These are phyloP conservation scores for Pyrenophora tritici-repentis DNA, from an alignment of 2,329 filamentous ascomycete species.

Conservation along the genomic window DNA sequence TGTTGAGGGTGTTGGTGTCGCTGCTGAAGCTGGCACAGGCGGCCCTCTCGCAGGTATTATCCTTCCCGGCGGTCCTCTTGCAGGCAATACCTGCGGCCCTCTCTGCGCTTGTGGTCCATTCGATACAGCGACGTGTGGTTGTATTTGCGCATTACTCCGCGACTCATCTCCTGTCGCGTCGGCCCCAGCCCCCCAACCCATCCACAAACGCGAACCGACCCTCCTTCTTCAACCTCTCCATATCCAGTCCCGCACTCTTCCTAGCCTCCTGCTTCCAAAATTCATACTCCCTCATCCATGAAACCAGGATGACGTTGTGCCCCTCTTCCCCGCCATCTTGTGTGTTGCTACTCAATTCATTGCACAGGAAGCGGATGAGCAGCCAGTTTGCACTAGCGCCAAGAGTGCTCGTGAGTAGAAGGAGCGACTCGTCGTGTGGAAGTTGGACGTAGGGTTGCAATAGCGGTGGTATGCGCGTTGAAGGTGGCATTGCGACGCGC, in stretches of 20 bases:
- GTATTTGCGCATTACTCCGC: constrained; percentile 5
- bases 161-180: constrained; percentile 4
- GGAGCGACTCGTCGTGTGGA: constrained; percentile 63
- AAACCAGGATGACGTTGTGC: constrained; percentile 70
- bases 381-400: constrained; percentile 62
- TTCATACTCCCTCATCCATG: constrained; percentile 75
- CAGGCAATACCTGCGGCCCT: constrained; percentile 16
- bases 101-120: constrained; percentile 1
- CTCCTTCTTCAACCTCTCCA: constrained; percentile 63
- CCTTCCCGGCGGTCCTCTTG: constrained; percentile 25
- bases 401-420: constrained; percentile 69
- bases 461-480: constrained; percentile 64
- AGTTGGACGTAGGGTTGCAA: constrained; percentile 67
- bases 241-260: constrained; percentile 73
- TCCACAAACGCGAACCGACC: constrained; percentile 75
- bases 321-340: constrained; percentile 37
- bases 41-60: constrained; percentile 22
- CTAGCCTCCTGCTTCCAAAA: constrained; percentile 78
- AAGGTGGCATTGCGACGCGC: constrained; percentile 39
- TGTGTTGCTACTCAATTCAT: constrained; percentile 45
- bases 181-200: constrained; percentile 65
- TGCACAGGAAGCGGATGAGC: constrained; percentile 56
- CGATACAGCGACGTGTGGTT: neutral
- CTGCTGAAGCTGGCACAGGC: neutral
- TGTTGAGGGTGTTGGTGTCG: constrained; percentile 2